Percentiles rank a stretch among this genome's conserved stretches.
These are phyloP conservation scores for Aspergillus leporis DNA, from an alignment of 495 filamentous ascomycete species.

Conservation along the genomic window DNA sequence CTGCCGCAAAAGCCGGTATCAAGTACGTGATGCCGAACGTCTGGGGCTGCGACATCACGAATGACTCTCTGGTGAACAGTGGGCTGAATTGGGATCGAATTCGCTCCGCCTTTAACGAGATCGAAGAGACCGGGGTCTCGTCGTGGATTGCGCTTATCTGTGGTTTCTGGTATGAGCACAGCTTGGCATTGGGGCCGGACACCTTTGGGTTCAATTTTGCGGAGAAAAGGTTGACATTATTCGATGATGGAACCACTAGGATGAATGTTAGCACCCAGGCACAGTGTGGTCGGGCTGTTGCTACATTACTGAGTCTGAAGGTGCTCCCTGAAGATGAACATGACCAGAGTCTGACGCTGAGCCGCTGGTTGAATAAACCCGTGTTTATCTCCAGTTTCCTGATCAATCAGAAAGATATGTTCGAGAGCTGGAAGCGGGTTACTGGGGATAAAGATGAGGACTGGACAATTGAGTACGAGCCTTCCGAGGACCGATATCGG, in stretches of 20 bases:
- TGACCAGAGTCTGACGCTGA: conserved; percentile 27
- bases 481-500: conserved; percentile 41
- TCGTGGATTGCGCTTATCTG: conserved; percentile 52
- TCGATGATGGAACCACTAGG: conserved; percentile 47
- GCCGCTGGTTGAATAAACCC: conserved; percentile 38
- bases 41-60: conserved; percentile 43
- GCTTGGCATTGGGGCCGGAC: conserved; percentile 28
- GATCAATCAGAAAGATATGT: conserved; percentile 53
- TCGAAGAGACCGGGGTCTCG: conserved; percentile 44
- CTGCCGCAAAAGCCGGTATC: conserved; percentile 62
- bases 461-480: conserved; percentile 55
- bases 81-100: conserved; percentile 17
- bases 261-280: conserved; percentile 43
- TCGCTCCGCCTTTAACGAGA: conserved; percentile 20
- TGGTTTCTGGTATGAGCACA: conserved; percentile 58
- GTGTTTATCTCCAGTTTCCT: conserved; percentile 48
- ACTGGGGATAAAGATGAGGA: conserved; percentile 51
- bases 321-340: conserved; percentile 45
- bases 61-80: conserved; percentile 39
- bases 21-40: conserved; percentile 63
- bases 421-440: conserved; percentile 52
- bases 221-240: conserved; percentile 38
- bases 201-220: conserved; percentile 49
- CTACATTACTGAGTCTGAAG: conserved; percentile 42
- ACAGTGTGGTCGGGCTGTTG: conserved; percentile 48